These are phyloP conservation scores for Penicillium sp. DNA, from an alignment of 2,329 filamentous ascomycete species.

Conservation along the genomic window DNA sequence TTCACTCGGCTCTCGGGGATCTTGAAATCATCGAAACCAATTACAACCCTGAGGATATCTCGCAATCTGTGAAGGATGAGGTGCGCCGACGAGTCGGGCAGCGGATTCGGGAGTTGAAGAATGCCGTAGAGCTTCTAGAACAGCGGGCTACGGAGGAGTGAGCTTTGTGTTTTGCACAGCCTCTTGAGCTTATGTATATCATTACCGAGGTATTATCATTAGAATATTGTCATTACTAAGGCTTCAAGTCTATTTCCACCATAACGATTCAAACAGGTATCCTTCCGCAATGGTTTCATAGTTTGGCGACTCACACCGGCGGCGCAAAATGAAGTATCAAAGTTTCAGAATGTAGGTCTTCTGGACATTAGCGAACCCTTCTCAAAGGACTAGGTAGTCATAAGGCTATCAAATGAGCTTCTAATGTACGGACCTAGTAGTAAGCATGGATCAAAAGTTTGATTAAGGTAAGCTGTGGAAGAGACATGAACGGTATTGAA, in stretches of 20 bases:
- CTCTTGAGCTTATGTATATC: not conserved
- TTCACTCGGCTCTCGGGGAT: constrained; percentile 4
- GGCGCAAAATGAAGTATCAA: not conserved
- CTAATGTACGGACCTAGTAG: too few relatives aligned
- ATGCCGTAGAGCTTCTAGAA: constrained; percentile 44
- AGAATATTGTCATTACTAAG: not conserved
- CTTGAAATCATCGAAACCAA: constrained; percentile 28
- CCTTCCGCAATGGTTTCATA: not conserved
- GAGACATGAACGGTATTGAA: too few relatives aligned
- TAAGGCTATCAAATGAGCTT: too few relatives aligned
- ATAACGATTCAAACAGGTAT: not conserved
- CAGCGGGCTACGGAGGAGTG: constrained; percentile 39
- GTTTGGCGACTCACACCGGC: not conserved
- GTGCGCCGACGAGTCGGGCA: constrained; percentile 44
- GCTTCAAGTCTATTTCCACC: not conserved
- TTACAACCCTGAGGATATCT: constrained; percentile 32
- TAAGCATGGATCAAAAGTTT: too few relatives aligned
- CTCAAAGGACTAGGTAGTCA: too few relatives aligned
- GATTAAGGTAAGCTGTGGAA: too few relatives aligned
- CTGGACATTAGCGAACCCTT: too few relatives aligned
- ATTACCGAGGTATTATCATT: not conserved
- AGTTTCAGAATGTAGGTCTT: too few relatives aligned
- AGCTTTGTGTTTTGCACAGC: not conserved
- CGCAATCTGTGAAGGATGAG: constrained; percentile 37
- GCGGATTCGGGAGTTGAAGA: constrained; percentile 46